Evolutionary conservation across 1,139 yeast genomes (phyloP).

Genomic region (Dujonia santamariae): DNA sequence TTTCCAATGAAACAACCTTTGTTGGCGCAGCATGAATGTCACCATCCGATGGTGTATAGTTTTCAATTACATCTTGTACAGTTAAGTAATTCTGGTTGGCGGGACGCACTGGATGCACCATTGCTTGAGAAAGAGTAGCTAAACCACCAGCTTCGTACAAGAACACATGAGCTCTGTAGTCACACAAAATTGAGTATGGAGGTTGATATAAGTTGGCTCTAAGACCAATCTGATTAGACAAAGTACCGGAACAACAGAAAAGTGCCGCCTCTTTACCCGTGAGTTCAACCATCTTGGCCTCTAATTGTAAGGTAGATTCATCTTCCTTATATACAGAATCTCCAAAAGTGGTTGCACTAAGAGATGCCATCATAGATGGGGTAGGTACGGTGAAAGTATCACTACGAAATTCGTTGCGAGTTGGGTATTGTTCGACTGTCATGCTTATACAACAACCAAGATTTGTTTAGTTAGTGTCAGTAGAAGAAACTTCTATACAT

Average conservation of each 20-base stretch:
- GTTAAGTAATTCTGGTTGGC: constrained; percentile 73
- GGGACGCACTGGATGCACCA: constrained; percentile 85
- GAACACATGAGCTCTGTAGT: constrained; percentile 80
- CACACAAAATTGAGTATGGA: constrained; percentile 82
- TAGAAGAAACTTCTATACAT: too few relatives aligned
- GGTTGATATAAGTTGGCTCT: constrained; percentile 80
- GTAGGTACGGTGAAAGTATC: constrained; percentile 96
- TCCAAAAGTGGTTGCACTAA: constrained; percentile 62
- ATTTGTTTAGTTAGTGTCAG: too few relatives aligned
- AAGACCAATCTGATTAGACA: constrained; percentile 85
- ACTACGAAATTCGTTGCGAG: constrained; percentile 65
- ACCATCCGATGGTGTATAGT: constrained; percentile 71
- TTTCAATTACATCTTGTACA: constrained; percentile 67
- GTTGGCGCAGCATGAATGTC: constrained; percentile 92
- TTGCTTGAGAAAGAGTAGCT: constrained; percentile 85
- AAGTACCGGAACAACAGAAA: constrained; percentile 85
- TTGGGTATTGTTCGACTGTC: constrained; percentile 22
- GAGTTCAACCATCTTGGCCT: constrained; percentile 59
- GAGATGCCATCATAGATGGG: constrained; percentile 65
- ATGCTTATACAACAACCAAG: too few relatives aligned
- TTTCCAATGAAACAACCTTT: constrained; percentile 78
- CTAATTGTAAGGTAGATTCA: constrained; percentile 61
- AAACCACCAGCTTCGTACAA: constrained; percentile 88
- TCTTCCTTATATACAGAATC: constrained; percentile 92
- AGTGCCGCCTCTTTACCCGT: constrained; percentile 84